phyloP scores from a whole-genome alignment of 371 early-diverging fungal genomes.

The Saksenaea vasiformis region DNA sequence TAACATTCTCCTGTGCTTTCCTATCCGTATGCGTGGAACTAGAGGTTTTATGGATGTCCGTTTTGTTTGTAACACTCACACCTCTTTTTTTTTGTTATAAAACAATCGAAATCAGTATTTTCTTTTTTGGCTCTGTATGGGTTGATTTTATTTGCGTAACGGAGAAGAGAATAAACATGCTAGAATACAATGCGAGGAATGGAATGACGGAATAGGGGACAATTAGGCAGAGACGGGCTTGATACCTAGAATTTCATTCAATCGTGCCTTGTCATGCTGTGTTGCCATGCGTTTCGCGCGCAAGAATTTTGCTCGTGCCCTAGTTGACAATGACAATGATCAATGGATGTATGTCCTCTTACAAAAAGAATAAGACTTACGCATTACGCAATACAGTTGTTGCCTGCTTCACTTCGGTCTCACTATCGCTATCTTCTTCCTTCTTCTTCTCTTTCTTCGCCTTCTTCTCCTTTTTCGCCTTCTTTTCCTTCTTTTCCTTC shows the following conservation, averaged over 20 bases:
- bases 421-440: constrained; percentile 23
- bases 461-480: constrained; percentile 17
- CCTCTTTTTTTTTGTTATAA: too few relatives aligned
- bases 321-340: constrained; percentile 17
- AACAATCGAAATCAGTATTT: too few relatives aligned
- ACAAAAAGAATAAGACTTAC: constrained; percentile 34
- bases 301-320: constrained; percentile 74
- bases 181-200: constrained; percentile 1
- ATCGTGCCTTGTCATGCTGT: constrained; percentile 41
- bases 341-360: background rate
- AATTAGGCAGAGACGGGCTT: constrained; percentile 26
- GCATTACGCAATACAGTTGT: constrained; percentile 51
- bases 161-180: background rate
- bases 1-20: background rate
- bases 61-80: background rate
- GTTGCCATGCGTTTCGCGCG: constrained; percentile 69
- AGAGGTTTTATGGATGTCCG: background rate
- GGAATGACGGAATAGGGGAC: background rate
- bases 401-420: constrained; percentile 26
- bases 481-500: constrained; percentile 22
- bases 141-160: too few relatives aligned
- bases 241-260: constrained; percentile 61
- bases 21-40: background rate
- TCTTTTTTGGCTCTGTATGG: too few relatives aligned
- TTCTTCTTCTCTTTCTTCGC: constrained; percentile 7